These are phyloP conservation scores for Choanephora cucurbitarum DNA, from an alignment of 371 early-diverging fungal genomes.

Conservation along the genomic window DNA sequence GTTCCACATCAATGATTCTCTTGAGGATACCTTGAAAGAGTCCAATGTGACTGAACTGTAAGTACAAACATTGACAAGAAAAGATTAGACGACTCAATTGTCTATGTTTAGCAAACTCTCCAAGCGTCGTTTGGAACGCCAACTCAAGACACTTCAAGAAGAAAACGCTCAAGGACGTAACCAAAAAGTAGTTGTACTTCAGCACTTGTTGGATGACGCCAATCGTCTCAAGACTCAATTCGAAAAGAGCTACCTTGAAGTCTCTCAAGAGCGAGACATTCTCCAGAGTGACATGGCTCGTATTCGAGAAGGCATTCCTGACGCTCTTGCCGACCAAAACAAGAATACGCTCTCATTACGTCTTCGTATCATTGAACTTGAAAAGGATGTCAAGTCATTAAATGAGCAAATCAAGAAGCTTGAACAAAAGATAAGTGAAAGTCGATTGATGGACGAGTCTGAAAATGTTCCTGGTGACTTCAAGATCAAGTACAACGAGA, in stretches of 20 bases:
- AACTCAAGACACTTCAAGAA: slow-evolving; percentile 64
- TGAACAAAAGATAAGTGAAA: slow-evolving; percentile 37
- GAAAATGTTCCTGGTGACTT: slow-evolving; percentile 43
- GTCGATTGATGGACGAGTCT: slow-evolving; percentile 36
- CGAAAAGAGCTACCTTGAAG: slow-evolving; percentile 73
- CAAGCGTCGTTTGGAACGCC: slow-evolving; percentile 76
- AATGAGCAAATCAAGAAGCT: slow-evolving; percentile 32
- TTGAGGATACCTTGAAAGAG: slow-evolving; percentile 55
- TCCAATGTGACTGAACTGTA: slow-evolving; percentile 57
- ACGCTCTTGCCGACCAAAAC: slow-evolving; percentile 39
- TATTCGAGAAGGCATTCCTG: slow-evolving; percentile 54
- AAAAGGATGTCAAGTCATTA: slow-evolving; percentile 45
- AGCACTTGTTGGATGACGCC: slow-evolving; percentile 74
- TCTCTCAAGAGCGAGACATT: slow-evolving; percentile 67
- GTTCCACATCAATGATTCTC: slow-evolving; percentile 30
- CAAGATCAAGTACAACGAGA: slow-evolving; percentile 30
- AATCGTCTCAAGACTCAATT: slow-evolving; percentile 70
- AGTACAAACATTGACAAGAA: slow-evolving; percentile 12
- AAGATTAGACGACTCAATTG: background rate
- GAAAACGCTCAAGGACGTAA: slow-evolving; percentile 56
- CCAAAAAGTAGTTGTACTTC: slow-evolving; percentile 60
- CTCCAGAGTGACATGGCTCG: slow-evolving; percentile 76
- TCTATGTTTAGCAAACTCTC: slow-evolving; percentile 49
- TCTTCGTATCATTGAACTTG: slow-evolving; percentile 45
- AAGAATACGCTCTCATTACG: slow-evolving; percentile 40